Base-by-base conservation (phyloP, 2,329 filamentous ascomycete species). In the Fusarium pininemorale region DNA sequence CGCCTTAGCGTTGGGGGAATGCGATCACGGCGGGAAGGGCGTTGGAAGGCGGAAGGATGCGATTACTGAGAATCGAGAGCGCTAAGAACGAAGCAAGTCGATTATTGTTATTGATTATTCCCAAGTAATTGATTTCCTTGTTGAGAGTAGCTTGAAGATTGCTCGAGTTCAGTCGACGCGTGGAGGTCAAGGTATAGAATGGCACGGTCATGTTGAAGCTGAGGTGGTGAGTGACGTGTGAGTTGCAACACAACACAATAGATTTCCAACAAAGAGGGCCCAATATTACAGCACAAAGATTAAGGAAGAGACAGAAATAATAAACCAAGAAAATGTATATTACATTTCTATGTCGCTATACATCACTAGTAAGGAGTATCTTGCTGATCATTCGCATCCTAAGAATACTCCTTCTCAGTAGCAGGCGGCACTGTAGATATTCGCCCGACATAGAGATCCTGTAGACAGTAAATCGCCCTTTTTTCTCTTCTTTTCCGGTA, bases 1-100 rank as follows among this genome's bases (percentile, higher is more conserved):
- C 72, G 63, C 72, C 72, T 63, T 63, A 42, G 70, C 51, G 59
- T 59, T 24, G 39, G 47, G 28, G 59, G 47, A 48, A 56, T 57
- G 55, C 20, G 44, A 48, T 62, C 55, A 62, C 42, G 53, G 56
- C 63, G 72, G 72, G 68, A 63, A 75, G 63, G 72, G 72, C 63
- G 72, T 54, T 53, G 55, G 28, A 41, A 14, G 30, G 30, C 30
- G 30, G 4, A 32, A 41, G 44, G 66, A 47, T 45, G 42, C 24
- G 37, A 24, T 66, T 41, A 50, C 54, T 71, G 53, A 74, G 37
- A 24, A 60, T 32, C 24, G 47, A 57, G 57, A 44, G 48, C 39
- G 61, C 57, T 44, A 60, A 66, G 35, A 22, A 38, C 24, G 48
- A 57, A 68, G 16, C 24, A 28, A 30, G 50, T 39, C 39, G 39